Conservation (phyloP, 805 yeast genomes). For the Ogataea corticis region DNA sequence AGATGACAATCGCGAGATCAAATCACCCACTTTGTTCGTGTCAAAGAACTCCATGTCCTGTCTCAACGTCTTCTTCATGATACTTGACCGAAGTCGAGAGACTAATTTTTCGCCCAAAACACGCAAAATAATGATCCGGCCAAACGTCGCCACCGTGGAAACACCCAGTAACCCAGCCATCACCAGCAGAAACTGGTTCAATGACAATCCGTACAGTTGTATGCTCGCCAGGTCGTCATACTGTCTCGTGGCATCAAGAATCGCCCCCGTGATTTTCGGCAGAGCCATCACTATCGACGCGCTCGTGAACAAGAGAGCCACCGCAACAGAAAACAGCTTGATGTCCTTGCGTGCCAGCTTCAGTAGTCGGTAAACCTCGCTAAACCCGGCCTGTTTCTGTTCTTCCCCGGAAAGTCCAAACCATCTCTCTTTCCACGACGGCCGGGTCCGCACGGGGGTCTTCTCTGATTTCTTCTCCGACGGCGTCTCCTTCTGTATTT, state of each 20-base stretch:
- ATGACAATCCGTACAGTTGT: constrained; percentile 56
- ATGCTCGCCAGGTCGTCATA: constrained; percentile 28
- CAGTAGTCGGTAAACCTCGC: constrained; percentile 42
- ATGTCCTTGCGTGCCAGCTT: constrained; percentile 46
- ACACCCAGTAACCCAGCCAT: constrained; percentile 63
- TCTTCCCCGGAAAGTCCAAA: constrained; percentile 34
- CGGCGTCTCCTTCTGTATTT: too few species aligned
- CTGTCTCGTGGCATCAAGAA: constrained; percentile 49
- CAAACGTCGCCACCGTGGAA: constrained; percentile 80
- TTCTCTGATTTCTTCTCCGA: not conserved
- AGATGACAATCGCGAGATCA: constrained; percentile 81
- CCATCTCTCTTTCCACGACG: constrained; percentile 31
- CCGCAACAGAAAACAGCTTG: constrained; percentile 43
- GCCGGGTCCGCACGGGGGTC: not conserved
- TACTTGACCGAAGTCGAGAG: constrained; percentile 75
- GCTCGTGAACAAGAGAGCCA: constrained; percentile 45
- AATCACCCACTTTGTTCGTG: constrained; percentile 87
- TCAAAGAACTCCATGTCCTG: constrained; percentile 93
- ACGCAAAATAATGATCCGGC: constrained; percentile 72
- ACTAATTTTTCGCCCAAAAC: constrained; percentile 85
- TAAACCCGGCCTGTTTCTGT: constrained; percentile 35
- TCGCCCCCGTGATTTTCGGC: constrained; percentile 57
- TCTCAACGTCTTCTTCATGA: constrained; percentile 72
- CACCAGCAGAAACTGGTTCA: constrained; percentile 58
- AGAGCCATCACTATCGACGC: constrained; percentile 52